Conservation (phyloP, 495 filamentous ascomycete genomes). For the Hypoxylon perforatum region DNA sequence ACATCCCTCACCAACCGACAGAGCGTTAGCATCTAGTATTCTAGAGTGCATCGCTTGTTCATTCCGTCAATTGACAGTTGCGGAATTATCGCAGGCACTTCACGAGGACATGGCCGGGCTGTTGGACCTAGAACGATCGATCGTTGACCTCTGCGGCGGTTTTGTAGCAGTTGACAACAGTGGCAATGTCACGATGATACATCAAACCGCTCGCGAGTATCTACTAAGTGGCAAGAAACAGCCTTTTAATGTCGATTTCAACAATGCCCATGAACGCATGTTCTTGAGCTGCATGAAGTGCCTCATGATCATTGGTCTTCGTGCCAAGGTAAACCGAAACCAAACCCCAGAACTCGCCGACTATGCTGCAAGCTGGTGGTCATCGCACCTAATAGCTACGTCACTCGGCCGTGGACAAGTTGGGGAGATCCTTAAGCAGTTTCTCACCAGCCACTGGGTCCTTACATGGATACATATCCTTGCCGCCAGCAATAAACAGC, state of each 20-base stretch:
- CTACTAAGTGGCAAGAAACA: constrained; percentile 35
- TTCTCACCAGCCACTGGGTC: constrained; percentile 17
- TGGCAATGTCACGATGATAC: constrained; percentile 50
- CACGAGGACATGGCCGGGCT: constrained; percentile 35
- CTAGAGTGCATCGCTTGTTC: constrained; percentile 47
- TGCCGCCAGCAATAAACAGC: constrained; percentile 15
- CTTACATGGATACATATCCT: constrained; percentile 27
- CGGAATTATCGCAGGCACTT: constrained; percentile 47
- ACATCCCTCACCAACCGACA: constrained; percentile 27
- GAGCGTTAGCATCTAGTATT: constrained; percentile 42
- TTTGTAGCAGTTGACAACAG: constrained; percentile 53
- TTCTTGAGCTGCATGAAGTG: constrained; percentile 40
- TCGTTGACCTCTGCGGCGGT: constrained; percentile 52
- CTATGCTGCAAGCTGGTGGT: constrained; percentile 47
- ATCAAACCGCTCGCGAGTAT: constrained; percentile 58
- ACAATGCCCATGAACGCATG: constrained; percentile 12
- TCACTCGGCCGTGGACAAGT: background rate
- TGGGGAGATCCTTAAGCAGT: background rate
- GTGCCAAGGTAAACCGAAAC: constrained; percentile 23
- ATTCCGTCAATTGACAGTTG: constrained; percentile 43
- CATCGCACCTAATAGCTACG: constrained; percentile 37
- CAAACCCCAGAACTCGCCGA: constrained; percentile 27
- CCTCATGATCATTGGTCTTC: constrained; percentile 31
- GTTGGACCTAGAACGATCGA: constrained; percentile 47
- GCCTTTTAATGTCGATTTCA: constrained; percentile 22